These are phyloP conservation scores for Auriculariales sp. DNA, from an alignment of 768 basidiomycete species.

Conservation along the genomic window DNA sequence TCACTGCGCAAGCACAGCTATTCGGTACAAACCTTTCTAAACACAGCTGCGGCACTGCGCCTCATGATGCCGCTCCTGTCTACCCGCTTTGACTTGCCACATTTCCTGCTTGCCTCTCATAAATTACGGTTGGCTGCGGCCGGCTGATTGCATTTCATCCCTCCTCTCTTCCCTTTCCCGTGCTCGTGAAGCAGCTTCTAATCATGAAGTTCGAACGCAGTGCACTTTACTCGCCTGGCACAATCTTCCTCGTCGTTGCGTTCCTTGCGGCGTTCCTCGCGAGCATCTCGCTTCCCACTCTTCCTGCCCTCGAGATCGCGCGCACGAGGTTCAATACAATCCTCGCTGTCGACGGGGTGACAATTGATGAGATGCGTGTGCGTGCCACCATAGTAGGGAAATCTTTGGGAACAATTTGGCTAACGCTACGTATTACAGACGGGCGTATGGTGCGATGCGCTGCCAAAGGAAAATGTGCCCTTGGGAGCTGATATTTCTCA, in stretches of 20 bases:
- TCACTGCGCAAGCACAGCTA: no score
- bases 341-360: slow-evolving; percentile 11
- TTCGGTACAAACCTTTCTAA: no score
- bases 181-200: no score
- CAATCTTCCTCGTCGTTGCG: slow-evolving; percentile 41
- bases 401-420: slow-evolving; percentile 2
- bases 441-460: slow-evolving; percentile 47
- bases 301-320: slow-evolving; percentile 54
- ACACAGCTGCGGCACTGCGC: no score
- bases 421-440: slow-evolving; percentile 25
- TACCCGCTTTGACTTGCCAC: no score
- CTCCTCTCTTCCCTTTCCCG: no score
- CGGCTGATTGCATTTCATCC: no score
- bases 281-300: slow-evolving; percentile 56
- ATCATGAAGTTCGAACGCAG: neutral
- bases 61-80: no score
- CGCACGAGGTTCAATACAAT: slow-evolving; percentile 38
- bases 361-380: slow-evolving; percentile 37
- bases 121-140: no score
- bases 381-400: slow-evolving; percentile 19
- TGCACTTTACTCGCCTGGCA: slow-evolving; percentile 16
- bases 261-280: slow-evolving; percentile 53
- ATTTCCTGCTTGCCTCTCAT: no score
- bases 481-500: slow-evolving; percentile 1
- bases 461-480: neutral